Conservation (phyloP, 257 asterid genomes). For the Henckelia pumila region DNA sequence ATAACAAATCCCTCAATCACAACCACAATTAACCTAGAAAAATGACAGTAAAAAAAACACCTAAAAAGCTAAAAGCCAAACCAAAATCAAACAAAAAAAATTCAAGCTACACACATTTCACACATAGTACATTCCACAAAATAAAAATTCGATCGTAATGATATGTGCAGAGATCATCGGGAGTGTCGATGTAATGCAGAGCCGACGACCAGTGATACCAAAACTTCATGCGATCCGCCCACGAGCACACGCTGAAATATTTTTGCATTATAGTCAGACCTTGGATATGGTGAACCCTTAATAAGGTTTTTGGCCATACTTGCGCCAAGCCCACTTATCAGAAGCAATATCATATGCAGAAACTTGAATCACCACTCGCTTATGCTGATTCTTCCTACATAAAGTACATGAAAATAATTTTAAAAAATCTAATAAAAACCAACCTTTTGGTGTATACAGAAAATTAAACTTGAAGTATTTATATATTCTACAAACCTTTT, state of each 20-base stretch:
- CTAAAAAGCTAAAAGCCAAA: too few relatives aligned
- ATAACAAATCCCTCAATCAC: too few relatives aligned
- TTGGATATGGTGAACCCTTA: slow-evolving; percentile 92
- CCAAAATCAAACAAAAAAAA: too few relatives aligned
- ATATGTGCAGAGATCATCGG: slow-evolving; percentile 70
- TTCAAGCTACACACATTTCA: too few relatives aligned
- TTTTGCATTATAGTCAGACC: too few relatives aligned
- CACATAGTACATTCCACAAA: too few relatives aligned
- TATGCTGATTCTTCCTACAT: slow-evolving; percentile 76
- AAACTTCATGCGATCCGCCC: slow-evolving; percentile 77
- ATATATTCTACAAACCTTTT: slow-evolving; percentile 51
- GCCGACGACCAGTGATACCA: slow-evolving; percentile 78
- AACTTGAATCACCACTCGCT: slow-evolving; percentile 69
- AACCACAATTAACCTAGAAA: too few relatives aligned
- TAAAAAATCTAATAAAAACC: neutral
- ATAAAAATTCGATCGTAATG: too few relatives aligned
- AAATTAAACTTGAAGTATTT: neutral
- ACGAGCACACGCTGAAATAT: slow-evolving; percentile 71
- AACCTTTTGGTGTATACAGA: neutral
- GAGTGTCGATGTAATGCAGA: slow-evolving; percentile 79
- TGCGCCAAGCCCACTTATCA: slow-evolving; percentile 98
- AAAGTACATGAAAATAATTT: neutral
- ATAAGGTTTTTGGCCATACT: slow-evolving; percentile 97
- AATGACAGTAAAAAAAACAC: too few relatives aligned
- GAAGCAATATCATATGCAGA: slow-evolving; percentile 66